Base-by-base conservation (phyloP, 202 grass and related monocot species). In the Bolboschoenoplectus hybrid region DNA sequence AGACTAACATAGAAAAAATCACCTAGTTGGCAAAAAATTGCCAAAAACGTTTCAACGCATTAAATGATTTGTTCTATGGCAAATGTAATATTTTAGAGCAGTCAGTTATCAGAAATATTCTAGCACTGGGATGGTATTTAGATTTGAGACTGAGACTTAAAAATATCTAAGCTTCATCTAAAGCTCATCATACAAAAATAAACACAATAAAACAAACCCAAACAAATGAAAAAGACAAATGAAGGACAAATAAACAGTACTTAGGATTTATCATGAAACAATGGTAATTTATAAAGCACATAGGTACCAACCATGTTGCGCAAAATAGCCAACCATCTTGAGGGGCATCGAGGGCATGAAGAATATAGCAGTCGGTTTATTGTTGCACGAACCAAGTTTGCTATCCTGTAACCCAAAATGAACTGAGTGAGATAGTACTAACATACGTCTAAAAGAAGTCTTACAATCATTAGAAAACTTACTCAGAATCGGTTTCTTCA, bases 401-500 rank as follows among this genome's bases (percentile, higher is more conserved):
- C 90, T 91, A 95, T 94, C 94, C 95, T 97, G 12, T 82, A 80
- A 85, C 20, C 55, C 73, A 62, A 91, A 87, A 77, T 81, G 49
- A 12, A 70, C 35, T 16, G n/a, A 52, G 64, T 70, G 64, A 70
- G 12, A 84, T 36, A 71, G 20, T 84, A 50, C 62, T 71, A 87
- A 51, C 56, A 82, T 4, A 60, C 13, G 41, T 82, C 68, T 41
- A 91, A 81, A 76, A 62, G 16, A 85, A 60, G 26, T 63, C n/a
- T 82, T 81, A 64, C 66, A 80, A 74, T 41, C 34, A 79, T 41
- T 79, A 87, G 71, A 81, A 83, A 82, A 94, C 90, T 87, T 95
- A 98, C 95, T 96, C 92, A 80, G 90, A 89, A 74, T 99, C 97
- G 64, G 93, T 99, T 94, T 99, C 93, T 58, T 94, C 97, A 88